phyloP scores from a whole-genome alignment of 2,329 filamentous ascomycete genomes.

The Shiraia bambusicola region DNA sequence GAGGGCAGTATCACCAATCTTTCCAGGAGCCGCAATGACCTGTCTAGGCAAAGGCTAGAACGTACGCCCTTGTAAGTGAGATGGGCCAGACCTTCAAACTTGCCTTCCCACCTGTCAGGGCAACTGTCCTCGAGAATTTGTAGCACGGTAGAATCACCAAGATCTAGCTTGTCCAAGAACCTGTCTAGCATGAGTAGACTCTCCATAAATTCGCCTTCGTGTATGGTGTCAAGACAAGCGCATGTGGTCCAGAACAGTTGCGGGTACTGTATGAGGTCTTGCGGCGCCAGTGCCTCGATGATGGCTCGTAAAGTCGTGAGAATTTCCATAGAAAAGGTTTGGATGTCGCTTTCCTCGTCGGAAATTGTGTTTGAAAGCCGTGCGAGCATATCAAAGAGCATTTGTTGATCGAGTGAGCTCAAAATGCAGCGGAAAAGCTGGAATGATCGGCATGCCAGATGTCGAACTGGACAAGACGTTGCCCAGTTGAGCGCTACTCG shows the following conservation, averaged over 20 bases:
- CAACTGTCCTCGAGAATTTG: constrained; percentile 73
- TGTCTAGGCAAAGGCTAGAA: constrained; percentile 78
- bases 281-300: constrained; percentile 77
- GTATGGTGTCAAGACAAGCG: constrained; percentile 93
- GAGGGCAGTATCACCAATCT: constrained; percentile 76
- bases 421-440: constrained; percentile 95
- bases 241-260: constrained; percentile 98
- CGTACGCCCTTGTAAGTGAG: constrained; percentile 89
- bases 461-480: constrained; percentile 91
- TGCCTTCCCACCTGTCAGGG: constrained; percentile 83
- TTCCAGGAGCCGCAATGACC: constrained; percentile 75
- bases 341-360: constrained; percentile 88
- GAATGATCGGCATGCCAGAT: constrained; percentile 94
- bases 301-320: constrained; percentile 90
- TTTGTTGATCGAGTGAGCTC: constrained; percentile 83
- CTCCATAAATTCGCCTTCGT: constrained; percentile 91
- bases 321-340: constrained; percentile 97
- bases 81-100: constrained; percentile 82
- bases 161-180: constrained; percentile 79
- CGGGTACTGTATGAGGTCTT: constrained; percentile 83
- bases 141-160: constrained; percentile 69
- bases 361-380: constrained; percentile 95
- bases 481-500: constrained; percentile 91
- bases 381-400: constrained; percentile 96
- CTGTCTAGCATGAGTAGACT: constrained; percentile 88